Conservation (phyloP, 768 basidiomycete genomes). For the Xerocomellus chrysenteron region DNA sequence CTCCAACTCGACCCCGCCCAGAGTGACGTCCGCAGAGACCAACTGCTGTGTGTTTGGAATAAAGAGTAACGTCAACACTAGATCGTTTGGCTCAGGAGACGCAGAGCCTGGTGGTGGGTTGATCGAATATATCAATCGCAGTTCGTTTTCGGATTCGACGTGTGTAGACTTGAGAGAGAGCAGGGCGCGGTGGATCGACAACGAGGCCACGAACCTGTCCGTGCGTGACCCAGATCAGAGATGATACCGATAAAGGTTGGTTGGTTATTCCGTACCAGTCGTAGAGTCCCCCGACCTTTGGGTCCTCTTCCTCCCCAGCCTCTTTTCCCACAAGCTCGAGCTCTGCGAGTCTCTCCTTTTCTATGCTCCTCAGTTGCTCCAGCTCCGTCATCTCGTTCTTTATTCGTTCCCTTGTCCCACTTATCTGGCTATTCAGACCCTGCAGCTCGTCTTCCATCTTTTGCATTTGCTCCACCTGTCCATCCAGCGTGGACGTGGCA, state of each 20-base stretch:
- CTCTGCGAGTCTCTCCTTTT: constrained; percentile 59
- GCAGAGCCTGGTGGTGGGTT: constrained; percentile 28
- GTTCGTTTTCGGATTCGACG: constrained; percentile 71
- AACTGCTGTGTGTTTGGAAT: constrained; percentile 67
- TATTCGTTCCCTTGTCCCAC: constrained; percentile 56
- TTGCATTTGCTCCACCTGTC: constrained; percentile 81
- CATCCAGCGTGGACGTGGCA: constrained; percentile 71
- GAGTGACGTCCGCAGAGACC: constrained; percentile 57
- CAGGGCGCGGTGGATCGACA: constrained; percentile 62
- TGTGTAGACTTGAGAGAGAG: constrained; percentile 58
- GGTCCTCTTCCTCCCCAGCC: constrained; percentile 60
- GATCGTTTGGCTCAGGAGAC: constrained; percentile 26
- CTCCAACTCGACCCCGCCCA: constrained; percentile 53
- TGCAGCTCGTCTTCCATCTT: constrained; percentile 66
- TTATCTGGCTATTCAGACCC: constrained; percentile 47
- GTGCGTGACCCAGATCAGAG: neutral
- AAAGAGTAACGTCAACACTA: constrained; percentile 63
- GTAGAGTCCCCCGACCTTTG: constrained; percentile 60
- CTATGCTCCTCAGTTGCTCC: constrained; percentile 60
- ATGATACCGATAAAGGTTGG: neutral
- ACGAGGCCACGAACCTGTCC: constrained; percentile 67
- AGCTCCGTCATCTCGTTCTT: constrained; percentile 56
- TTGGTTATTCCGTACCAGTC: constrained; percentile 54
- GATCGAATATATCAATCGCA: constrained; percentile 65
- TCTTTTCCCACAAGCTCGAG: constrained; percentile 54